Evolutionary conservation across 129 eudicot genomes (phyloP), one percentile per base, ranked within the genome.

Genomic region (Sambucus nigra): DNA sequence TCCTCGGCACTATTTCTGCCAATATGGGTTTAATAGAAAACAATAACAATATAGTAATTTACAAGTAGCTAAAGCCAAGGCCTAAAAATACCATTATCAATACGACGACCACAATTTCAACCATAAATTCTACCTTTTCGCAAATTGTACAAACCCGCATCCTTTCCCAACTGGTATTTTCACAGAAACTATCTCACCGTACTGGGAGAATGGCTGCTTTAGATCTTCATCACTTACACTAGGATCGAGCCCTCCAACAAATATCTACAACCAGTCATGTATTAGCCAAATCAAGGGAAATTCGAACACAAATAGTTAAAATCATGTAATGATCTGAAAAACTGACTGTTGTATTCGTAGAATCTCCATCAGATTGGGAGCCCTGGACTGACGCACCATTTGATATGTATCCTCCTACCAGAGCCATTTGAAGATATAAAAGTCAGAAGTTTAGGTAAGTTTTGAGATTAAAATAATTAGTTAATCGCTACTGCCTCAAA

Each of bases 241-340:
- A 7, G 87, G 80, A 69, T 86, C 94, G 57, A 86, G 94, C 47
- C 93, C 96, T 60, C 96, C 96, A 65, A 86, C 96, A 71, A 86
- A 86, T 45, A 86, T 86, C 94, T 86, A 68, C 27, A 73, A 53
- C 47, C 57, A 54, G 29, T n/a, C 44, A 66, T 2, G 26, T 3
- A 45, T 80, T 65, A 80, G 68, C 24, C 13, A 49, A 65, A n/a
- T n/a, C n/a, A n/a, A n/a, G 28, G 21, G 42, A 40, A 35, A 35
- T 35, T 35, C 5, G 42, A 15, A 2, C 50, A 42, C 18, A 3
- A 20, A 40, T n/a, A n/a, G n/a, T n/a, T 2, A 14, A 47, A n/a
- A 33, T 7, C 16, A 21, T 19, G 38, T 10, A n/a, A 1, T 11
- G 22, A 9, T 14, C 19, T 15, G 45, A 45, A 53, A 19, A 77